phyloP scores from a whole-genome alignment of 2,329 filamentous ascomycete genomes.

The Colletotrichum sidae region DNA sequence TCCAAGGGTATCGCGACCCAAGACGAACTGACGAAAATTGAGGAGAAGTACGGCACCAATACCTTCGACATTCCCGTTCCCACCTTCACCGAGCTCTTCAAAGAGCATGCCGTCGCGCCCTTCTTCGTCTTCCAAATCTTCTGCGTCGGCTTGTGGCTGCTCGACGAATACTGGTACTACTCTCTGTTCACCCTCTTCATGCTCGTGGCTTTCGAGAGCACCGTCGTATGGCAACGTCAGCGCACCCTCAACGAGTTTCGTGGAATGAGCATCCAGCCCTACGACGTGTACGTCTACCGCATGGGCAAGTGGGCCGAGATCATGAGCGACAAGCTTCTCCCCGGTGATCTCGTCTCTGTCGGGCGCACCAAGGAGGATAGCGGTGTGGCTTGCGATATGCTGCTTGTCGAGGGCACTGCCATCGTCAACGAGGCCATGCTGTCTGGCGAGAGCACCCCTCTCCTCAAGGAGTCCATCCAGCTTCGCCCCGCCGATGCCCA shows the following conservation, averaged over 20 bases:
- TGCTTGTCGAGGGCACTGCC: slow-evolving; percentile 91
- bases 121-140: slow-evolving; percentile 99
- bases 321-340: slow-evolving; percentile 90
- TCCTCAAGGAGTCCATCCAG: slow-evolving; percentile 95
- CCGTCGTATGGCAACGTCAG: slow-evolving; percentile 98
- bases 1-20: slow-evolving; percentile 80
- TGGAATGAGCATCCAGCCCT: slow-evolving; percentile 99
- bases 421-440: slow-evolving; percentile 99
- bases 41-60: slow-evolving; percentile 95
- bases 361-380: slow-evolving; percentile 96
- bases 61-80: slow-evolving; percentile 98
- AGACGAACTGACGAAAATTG: slow-evolving; percentile 81
- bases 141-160: slow-evolving; percentile 97
- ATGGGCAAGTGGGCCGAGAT: slow-evolving; percentile 89
- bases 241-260: slow-evolving; percentile 95
- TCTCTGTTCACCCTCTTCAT: slow-evolving; percentile 99
- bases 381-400: slow-evolving; percentile 96
- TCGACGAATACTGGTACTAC: slow-evolving; percentile 99
- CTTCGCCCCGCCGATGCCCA: slow-evolving; percentile 83
- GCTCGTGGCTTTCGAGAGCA: slow-evolving; percentile 97
- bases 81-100: slow-evolving; percentile 94
- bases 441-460: slow-evolving; percentile 95
- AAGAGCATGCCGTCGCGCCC: slow-evolving; percentile 97
- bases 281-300: slow-evolving; percentile 91
- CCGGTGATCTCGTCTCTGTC: slow-evolving; percentile 93